Percentiles rank a stretch among this genome's conserved stretches.
phyloP scores from a whole-genome alignment of 352 stramenopile species.

The Globisporangium orthogonon region DNA sequence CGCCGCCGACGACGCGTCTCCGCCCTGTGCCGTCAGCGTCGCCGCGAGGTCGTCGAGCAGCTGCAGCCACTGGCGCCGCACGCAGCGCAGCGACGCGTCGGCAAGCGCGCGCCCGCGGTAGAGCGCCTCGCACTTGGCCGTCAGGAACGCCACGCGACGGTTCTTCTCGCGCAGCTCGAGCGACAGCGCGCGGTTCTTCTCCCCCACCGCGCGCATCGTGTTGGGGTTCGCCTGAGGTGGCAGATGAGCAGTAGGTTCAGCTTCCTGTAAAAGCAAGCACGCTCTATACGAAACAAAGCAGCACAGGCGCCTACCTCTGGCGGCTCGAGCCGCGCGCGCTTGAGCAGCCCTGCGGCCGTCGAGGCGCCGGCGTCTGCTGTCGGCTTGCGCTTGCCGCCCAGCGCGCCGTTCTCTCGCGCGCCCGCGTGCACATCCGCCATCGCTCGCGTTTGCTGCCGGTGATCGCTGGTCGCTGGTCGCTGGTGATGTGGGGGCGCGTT shows the following conservation, averaged over 20 bases:
- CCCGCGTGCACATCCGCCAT: constrained; percentile 13
- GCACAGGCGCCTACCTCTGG: constrained; percentile 23
- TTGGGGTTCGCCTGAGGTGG: constrained; percentile 54
- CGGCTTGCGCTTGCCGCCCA: constrained; percentile 8
- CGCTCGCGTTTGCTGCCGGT: not conserved
- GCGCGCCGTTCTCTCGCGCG: constrained; percentile 4
- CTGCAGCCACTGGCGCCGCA: constrained; percentile 60
- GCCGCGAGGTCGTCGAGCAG: constrained; percentile 51
- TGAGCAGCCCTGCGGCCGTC: not conserved
- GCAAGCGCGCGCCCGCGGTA: constrained; percentile 46
- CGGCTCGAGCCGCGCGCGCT: constrained; percentile 2
- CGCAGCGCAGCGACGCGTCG: constrained; percentile 42
- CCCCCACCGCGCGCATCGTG: constrained; percentile 61
- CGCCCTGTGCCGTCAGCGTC: constrained; percentile 16
- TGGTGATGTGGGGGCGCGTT: not conserved
- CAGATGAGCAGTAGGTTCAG: not conserved
- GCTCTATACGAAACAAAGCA: constrained; percentile 2
- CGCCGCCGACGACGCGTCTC: not conserved
- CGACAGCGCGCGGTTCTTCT: constrained; percentile 70
- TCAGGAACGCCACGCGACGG: constrained; percentile 60
- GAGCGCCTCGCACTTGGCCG: constrained; percentile 59
- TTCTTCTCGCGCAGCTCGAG: constrained; percentile 81
- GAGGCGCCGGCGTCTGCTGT: not conserved
- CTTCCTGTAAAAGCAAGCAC: no score
- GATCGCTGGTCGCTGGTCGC: not conserved